Evolutionary conservation across 2,329 filamentous ascomycete species (phyloP).

Genomic region (Alternaria arbusti): DNA sequence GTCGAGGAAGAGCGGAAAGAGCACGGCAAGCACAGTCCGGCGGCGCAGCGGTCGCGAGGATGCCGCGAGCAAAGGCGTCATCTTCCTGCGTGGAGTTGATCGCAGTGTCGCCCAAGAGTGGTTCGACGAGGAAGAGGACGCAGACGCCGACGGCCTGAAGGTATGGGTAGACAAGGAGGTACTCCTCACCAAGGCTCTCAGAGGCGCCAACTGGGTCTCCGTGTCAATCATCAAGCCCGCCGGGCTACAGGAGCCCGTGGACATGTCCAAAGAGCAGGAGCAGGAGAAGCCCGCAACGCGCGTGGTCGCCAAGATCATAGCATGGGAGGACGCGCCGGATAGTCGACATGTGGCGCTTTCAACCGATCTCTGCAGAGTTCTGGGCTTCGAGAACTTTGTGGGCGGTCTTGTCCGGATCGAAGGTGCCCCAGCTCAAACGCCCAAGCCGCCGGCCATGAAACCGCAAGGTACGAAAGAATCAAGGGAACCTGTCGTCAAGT

Average conservation of each 20-base stretch:
- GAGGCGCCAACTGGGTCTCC: constrained; percentile 76
- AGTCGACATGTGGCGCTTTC: constrained; percentile 82
- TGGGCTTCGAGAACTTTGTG: constrained; percentile 75
- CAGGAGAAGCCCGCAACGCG: constrained; percentile 66
- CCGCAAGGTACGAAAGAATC: constrained; percentile 42
- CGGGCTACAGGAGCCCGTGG: constrained; percentile 73
- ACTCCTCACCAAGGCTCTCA: constrained; percentile 72
- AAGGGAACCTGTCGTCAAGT: constrained; percentile 61
- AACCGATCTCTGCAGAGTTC: constrained; percentile 72
- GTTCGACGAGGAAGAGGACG: constrained; percentile 71
- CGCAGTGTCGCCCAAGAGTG: constrained; percentile 72
- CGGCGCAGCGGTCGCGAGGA: constrained; percentile 66
- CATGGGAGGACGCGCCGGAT: constrained; percentile 89
- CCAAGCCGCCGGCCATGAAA: constrained; percentile 62
- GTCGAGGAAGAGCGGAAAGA: constrained; percentile 79
- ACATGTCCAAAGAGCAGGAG: constrained; percentile 73
- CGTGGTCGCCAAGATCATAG: constrained; percentile 74
- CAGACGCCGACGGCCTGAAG: constrained; percentile 63
- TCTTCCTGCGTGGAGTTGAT: constrained; percentile 84
- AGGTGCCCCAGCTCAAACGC: constrained; percentile 75
- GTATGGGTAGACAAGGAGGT: constrained; percentile 87
- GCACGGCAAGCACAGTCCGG: constrained; percentile 73
- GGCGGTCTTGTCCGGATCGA: constrained; percentile 89
- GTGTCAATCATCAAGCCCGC: constrained; percentile 89
- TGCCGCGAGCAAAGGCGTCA: constrained; percentile 65